A percentile compares a stretch with the other conserved stretches of the same genome.
Evolutionary conservation across 2,329 filamentous ascomycete species (phyloP).

Genomic region (Penicillium sp.): DNA sequence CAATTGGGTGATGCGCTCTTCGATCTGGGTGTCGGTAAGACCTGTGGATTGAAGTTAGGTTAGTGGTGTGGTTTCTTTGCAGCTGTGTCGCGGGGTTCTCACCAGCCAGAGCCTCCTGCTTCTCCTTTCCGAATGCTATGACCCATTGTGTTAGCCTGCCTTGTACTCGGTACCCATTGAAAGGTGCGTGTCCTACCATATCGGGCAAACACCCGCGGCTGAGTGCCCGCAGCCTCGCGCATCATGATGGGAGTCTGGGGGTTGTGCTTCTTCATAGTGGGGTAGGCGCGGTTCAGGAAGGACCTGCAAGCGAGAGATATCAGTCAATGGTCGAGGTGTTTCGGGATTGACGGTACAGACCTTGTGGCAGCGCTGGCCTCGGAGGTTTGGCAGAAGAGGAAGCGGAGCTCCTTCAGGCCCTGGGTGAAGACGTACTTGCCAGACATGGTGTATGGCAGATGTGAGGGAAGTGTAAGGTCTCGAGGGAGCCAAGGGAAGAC

Average conservation of each 20-base stretch:
- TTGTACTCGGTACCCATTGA: background rate
- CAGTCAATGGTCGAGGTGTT: background rate
- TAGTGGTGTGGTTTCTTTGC: conserved; percentile 8
- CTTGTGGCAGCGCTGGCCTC: conserved; percentile 86
- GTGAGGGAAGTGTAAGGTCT: conserved; percentile 1
- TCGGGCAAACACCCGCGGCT: conserved; percentile 86
- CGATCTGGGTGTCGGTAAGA: conserved; percentile 70
- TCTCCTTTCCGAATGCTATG: conserved; percentile 68
- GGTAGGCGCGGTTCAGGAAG: conserved; percentile 89
- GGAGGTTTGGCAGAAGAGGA: conserved; percentile 94
- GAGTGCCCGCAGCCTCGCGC: conserved; percentile 82
- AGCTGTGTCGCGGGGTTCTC: conserved; percentile 21
- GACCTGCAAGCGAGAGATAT: conserved; percentile 56
- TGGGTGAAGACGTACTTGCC: conserved; percentile 90
- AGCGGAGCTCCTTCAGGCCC: conserved; percentile 90
- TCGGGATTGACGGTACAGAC: conserved; percentile 54
- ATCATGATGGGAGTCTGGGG: conserved; percentile 91
- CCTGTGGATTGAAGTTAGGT: conserved; percentile 46
- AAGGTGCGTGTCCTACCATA: conserved; percentile 66
- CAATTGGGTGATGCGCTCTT: conserved; percentile 65
- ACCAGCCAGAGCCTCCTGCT: conserved; percentile 64
- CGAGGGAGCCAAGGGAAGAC: conserved; percentile 11
- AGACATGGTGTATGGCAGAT: conserved; percentile 65
- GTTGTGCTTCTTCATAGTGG: conserved; percentile 99
- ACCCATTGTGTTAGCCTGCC: conserved; percentile 17